These are phyloP conservation scores for Rhodofomes roseus DNA, from an alignment of 1,284 basidiomycete species.

Conservation along the genomic window DNA sequence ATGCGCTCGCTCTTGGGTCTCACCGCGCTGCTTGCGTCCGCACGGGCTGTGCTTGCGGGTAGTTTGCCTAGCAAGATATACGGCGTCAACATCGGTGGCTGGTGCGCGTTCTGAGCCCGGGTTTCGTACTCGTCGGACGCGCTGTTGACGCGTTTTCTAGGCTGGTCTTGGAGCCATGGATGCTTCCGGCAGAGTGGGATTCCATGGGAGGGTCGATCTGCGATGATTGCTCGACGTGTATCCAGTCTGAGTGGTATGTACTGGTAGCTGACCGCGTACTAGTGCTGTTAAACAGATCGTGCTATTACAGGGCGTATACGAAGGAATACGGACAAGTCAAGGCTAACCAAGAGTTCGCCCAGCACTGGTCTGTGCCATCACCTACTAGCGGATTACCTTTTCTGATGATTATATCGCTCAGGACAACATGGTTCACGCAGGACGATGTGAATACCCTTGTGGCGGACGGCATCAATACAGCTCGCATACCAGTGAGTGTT, in stretches of 20 bases:
- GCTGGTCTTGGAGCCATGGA: slow-evolving; percentile 65
- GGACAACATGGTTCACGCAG: slow-evolving; percentile 71
- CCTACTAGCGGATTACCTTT: too few relatives aligned
- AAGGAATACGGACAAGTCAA: slow-evolving; percentile 52
- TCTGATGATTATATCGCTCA: background rate
- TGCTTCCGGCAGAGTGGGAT: slow-evolving; percentile 66
- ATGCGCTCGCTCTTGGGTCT: slow-evolving; percentile 9
- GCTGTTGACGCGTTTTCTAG: slow-evolving; percentile 26
- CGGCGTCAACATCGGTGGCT: slow-evolving; percentile 63
- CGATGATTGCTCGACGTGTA: slow-evolving; percentile 50
- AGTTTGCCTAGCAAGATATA: slow-evolving; percentile 49
- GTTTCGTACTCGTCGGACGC: background rate
- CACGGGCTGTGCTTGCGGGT: slow-evolving; percentile 9
- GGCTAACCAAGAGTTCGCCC: slow-evolving; percentile 54
- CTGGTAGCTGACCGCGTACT: background rate
- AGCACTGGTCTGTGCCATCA: slow-evolving; percentile 51
- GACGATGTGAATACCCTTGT: slow-evolving; percentile 51
- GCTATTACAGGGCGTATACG: slow-evolving; percentile 45
- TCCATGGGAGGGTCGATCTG: slow-evolving; percentile 62
- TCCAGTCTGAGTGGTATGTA: slow-evolving; percentile 53
- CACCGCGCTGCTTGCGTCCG: slow-evolving; percentile 6
- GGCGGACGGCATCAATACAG: slow-evolving; percentile 62
- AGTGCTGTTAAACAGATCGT: background rate
- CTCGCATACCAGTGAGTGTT: slow-evolving; percentile 63
- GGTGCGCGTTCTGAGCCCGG: slow-evolving; percentile 34